Evolutionary conservation across 257 asterid species (phyloP), one percentile per base, ranked within the genome.

Genomic region (Gardenia jasminoides): DNA sequence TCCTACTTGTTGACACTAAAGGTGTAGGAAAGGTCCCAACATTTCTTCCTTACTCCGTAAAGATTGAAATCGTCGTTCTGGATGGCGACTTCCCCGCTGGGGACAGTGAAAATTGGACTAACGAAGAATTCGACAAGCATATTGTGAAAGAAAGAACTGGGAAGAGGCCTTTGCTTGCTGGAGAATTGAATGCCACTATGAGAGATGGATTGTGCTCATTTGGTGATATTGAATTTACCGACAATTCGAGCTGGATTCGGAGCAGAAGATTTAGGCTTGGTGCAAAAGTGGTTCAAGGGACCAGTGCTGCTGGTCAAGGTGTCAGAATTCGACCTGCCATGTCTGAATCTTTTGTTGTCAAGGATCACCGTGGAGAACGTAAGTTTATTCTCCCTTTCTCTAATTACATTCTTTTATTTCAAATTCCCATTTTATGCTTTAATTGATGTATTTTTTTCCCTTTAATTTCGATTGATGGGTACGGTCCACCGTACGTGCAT

Each of bases 341-440:
- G 78, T 83, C 97, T 52, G 88, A 91, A 28, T 33, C 96, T 0
- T 92, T 92, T 75, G 83, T 83, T 17, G 96, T 92, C 77, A 91
- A 88, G 84, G 97, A 92, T 83, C 96, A 92, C 43, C 90, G 97
- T 7, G 96, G 96, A 6, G 94, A 92, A 83, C 67, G 97, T 92
- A 70, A 89, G 95, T 83, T 15, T 56, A 43, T 72, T 72, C 58
- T 74, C 41, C 66, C 59, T 48, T 28, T 58, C 3, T 43, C 70
- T 28, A 9, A 11, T 4, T 70, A 1, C 19, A 1, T 79, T 70
- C 11, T 26, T 47, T 68, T 15, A 3, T 39, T 58, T 0, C 19
- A 43, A 44, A 30, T 15, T 70, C 44, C 8, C 10, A 43, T 54
- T 33, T 33, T 31, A 6, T 30, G 46, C n/a, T 67, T 67, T 30